Conservation (phyloP, 2,329 filamentous ascomycete genomes). For the Cephalotrichum gorgonifer region DNA sequence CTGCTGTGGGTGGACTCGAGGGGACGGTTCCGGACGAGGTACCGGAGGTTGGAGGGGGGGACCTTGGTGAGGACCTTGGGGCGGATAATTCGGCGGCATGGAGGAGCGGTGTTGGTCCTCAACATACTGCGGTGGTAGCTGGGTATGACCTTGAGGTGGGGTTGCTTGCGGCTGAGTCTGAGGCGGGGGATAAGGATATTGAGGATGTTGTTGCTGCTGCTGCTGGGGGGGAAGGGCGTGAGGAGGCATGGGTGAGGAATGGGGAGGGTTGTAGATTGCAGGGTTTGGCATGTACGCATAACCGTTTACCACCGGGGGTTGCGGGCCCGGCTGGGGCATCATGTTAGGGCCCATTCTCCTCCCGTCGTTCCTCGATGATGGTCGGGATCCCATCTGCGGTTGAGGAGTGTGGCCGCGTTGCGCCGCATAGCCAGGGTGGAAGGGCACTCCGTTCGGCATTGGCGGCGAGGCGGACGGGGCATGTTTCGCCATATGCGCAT, state of each 20-base stretch:
- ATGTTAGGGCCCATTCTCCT: slow-evolving; percentile 67
- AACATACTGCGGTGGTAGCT: slow-evolving; percentile 58
- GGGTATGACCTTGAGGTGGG: slow-evolving; percentile 19
- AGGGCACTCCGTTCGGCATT: slow-evolving; percentile 66
- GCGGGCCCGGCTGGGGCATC: slow-evolving; percentile 53
- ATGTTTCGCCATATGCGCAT: slow-evolving; percentile 70
- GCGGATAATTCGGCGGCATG: slow-evolving; percentile 55
- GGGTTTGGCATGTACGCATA: slow-evolving; percentile 82
- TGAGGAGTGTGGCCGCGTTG: slow-evolving; percentile 72
- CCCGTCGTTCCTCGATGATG: slow-evolving; percentile 67
- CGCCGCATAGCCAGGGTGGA: slow-evolving; percentile 25
- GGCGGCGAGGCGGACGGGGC: slow-evolving; percentile 84
- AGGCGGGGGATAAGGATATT: slow-evolving; percentile 22
- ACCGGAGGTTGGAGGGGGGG: slow-evolving; percentile 36
- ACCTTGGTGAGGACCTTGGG: slow-evolving; percentile 38
- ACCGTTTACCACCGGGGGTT: slow-evolving; percentile 49
- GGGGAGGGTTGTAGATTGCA: slow-evolving; percentile 68
- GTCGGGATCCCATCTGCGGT: slow-evolving; percentile 57
- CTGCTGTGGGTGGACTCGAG: slow-evolving; percentile 19
- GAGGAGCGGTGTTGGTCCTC: slow-evolving; percentile 69
- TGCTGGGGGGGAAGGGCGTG: slow-evolving; percentile 18
- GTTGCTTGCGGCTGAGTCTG: slow-evolving; percentile 13
- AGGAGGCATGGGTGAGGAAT: slow-evolving; percentile 29
- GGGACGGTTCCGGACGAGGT: slow-evolving; percentile 20
- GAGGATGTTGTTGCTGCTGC: slow-evolving; percentile 14